Percentiles rank a stretch among this genome's conserved stretches.
phyloP scores from a whole-genome alignment of 2,329 filamentous ascomycete genomes.

The Aspergillus floridensis region DNA sequence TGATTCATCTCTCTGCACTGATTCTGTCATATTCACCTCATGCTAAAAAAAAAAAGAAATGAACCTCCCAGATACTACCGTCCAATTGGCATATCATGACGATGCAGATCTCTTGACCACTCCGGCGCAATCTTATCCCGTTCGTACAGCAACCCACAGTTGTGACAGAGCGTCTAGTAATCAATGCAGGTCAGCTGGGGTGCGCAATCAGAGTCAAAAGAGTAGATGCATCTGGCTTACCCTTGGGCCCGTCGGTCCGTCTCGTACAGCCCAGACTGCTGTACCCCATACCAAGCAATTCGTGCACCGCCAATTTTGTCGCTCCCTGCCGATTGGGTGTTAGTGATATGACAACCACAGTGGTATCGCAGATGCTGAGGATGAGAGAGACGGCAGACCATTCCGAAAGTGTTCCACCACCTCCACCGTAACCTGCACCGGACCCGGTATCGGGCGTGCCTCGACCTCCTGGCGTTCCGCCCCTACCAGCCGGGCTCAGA shows the following conservation, averaged over 20 bases:
- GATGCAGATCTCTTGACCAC: conserved; percentile 70
- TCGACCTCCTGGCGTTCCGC: conserved; percentile 65
- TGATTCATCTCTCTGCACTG: no score
- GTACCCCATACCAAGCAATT: conserved; percentile 88
- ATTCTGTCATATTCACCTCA: no score
- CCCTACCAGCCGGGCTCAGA: conserved; percentile 72
- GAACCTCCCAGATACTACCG: conserved; percentile 19
- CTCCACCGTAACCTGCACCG: conserved; percentile 67
- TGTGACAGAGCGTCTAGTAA: conserved; percentile 78
- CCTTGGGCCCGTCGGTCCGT: conserved; percentile 80
- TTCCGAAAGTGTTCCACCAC: conserved; percentile 64
- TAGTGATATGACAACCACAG: neutral
- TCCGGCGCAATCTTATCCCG: conserved; percentile 78
- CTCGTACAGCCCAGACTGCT: conserved; percentile 90
- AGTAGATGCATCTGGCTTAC: conserved; percentile 52
- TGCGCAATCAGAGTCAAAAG: neutral
- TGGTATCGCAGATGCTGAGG: neutral
- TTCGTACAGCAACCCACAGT: conserved; percentile 87
- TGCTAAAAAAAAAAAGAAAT: neutral
- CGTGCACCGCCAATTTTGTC: conserved; percentile 78
- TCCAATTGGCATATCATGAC: conserved; percentile 40
- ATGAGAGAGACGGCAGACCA: conserved; percentile 33
- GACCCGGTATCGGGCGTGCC: conserved; percentile 71
- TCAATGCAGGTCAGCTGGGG: conserved; percentile 17
- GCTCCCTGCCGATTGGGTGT: conserved; percentile 55